Evolutionary conservation across 345 rosid species (phyloP).

Genomic region (Isatis tinctoria): DNA sequence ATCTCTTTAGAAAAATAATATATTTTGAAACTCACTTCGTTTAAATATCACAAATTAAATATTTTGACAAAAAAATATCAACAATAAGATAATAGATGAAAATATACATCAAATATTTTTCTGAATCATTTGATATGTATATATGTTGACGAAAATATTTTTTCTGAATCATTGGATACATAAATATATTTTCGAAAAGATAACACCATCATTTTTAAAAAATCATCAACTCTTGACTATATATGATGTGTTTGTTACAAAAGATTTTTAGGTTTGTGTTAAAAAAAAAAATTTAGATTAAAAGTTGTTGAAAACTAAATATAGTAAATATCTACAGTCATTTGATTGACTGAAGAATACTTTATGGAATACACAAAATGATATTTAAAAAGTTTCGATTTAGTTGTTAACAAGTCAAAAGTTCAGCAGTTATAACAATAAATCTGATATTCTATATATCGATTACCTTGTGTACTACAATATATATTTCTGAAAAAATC

Average conservation of each 20-base stretch:
- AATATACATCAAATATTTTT: not conserved
- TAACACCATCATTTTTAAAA: not conserved
- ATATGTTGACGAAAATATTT: not conserved
- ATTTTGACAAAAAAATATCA: not conserved
- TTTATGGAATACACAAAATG: not conserved
- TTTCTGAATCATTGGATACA: not conserved
- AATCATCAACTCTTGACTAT: not conserved
- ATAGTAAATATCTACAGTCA: not conserved
- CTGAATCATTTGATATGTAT: not conserved
- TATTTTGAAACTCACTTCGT: not conserved
- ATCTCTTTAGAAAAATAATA: not conserved
- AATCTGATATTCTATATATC: not conserved
- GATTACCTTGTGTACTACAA: not conserved
- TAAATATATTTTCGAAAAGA: not conserved
- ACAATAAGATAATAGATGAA: not conserved
- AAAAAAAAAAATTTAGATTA: too few species aligned
- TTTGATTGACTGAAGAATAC: not conserved
- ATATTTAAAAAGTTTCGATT: not conserved
- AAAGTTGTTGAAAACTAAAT: not conserved
- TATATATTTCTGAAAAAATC: not conserved
- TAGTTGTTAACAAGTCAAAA: not conserved
- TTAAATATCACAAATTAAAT: not conserved
- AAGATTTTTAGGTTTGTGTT: not conserved
- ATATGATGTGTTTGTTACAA: not conserved
- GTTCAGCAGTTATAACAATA: not conserved